Percentiles rank a stretch among this genome's conserved stretches.
phyloP scores from a whole-genome alignment of 2,329 filamentous ascomycete species.

The Aspergillus sp. region DNA sequence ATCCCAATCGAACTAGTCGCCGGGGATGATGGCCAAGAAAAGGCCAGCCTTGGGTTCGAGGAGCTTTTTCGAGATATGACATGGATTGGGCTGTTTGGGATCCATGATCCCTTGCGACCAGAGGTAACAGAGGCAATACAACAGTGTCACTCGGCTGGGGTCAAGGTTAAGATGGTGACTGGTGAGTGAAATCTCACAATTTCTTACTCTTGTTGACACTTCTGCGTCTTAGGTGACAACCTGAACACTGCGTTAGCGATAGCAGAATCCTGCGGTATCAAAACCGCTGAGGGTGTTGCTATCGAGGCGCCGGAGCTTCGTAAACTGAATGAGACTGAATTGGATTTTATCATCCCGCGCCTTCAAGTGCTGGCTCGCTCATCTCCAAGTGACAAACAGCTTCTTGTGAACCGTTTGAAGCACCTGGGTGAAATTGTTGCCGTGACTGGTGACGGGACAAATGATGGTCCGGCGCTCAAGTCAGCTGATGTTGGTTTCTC shows the following conservation, averaged over 20 bases:
- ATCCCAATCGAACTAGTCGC: constrained; percentile 55
- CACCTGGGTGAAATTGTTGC: constrained; percentile 61
- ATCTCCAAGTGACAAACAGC: constrained; percentile 65
- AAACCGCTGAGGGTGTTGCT: constrained; percentile 56
- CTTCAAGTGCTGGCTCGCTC: constrained; percentile 65
- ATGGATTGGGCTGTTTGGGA: constrained; percentile 6
- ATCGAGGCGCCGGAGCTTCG: constrained; percentile 69
- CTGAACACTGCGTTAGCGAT: constrained; percentile 71
- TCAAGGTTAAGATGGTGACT: constrained; percentile 42
- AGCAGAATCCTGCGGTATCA: constrained; percentile 69
- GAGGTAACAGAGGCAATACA: constrained; percentile 4
- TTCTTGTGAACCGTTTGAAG: constrained; percentile 61
- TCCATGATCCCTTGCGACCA: constrained; percentile 7
- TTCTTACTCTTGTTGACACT: constrained; percentile 65
- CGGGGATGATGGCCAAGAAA: not conserved
- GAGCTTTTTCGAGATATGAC: constrained; percentile 2
- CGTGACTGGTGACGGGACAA: constrained; percentile 64
- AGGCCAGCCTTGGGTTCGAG: not conserved
- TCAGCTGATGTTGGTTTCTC: constrained; percentile 66
- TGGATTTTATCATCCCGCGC: constrained; percentile 57
- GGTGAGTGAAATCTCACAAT: constrained; percentile 43
- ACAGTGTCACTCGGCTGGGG: constrained; percentile 48
- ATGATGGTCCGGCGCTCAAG: constrained; percentile 64
- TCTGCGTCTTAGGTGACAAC: constrained; percentile 69
- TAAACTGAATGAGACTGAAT: constrained; percentile 57